Percentiles rank a stretch among this genome's conserved stretches.
Conservation (phyloP, 2,329 filamentous ascomycete species). For the Pyrenophora seminiperda region DNA sequence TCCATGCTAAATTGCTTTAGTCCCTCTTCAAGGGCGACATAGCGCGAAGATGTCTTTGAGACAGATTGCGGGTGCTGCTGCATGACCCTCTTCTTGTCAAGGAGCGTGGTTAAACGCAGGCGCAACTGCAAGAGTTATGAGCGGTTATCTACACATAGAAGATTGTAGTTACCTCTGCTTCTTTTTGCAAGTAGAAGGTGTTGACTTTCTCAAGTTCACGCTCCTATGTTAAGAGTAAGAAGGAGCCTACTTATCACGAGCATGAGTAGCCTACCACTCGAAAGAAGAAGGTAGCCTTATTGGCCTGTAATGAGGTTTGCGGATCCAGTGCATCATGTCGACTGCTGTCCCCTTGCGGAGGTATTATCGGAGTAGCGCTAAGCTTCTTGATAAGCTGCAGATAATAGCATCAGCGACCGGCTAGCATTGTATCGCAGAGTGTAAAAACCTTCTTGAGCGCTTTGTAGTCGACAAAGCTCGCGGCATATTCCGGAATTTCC, state of each 20-base stretch:
- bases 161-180: constrained; percentile 77
- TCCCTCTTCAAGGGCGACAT: constrained; percentile 92
- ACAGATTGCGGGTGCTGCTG: constrained; percentile 77
- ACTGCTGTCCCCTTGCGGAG: constrained; percentile 69
- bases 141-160: constrained; percentile 11
- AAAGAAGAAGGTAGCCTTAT: constrained; percentile 99
- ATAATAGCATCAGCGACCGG: constrained; percentile 19
- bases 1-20: constrained; percentile 98
- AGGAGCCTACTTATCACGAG: not conserved
- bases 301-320: constrained; percentile 90
- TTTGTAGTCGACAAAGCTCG: constrained; percentile 99
- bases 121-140: constrained; percentile 71
- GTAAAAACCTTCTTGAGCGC: constrained; percentile 87
- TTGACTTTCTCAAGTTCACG: constrained; percentile 98
- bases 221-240: constrained; percentile 64
- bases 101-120: constrained; percentile 84
- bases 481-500: constrained; percentile 98
- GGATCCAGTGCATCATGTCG: constrained; percentile 65
- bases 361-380: constrained; percentile 84
- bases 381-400: constrained; percentile 95
- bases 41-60: constrained; percentile 88
- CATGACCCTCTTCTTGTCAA: constrained; percentile 93
- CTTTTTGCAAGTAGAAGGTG: constrained; percentile 95
- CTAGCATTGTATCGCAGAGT: constrained; percentile 1
- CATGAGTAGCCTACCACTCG: constrained; percentile 70